Conservation (phyloP, 257 asterid species). For the Capsicum baccatum region DNA sequence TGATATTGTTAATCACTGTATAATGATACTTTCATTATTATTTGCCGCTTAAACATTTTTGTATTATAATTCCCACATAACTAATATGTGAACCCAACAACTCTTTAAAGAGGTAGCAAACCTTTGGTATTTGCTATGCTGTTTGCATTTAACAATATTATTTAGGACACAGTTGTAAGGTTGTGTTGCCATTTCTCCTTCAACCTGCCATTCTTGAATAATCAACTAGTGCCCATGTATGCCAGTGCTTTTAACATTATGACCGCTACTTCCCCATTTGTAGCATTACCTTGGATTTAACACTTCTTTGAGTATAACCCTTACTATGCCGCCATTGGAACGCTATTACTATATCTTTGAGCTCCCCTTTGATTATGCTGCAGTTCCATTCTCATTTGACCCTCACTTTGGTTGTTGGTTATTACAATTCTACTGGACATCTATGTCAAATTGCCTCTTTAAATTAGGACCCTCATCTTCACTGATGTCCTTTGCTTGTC, state of each 20-base stretch:
- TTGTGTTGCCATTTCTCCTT: background rate
- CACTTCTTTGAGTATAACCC: background rate
- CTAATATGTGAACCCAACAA: background rate
- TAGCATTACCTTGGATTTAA: background rate
- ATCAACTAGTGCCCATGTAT: background rate
- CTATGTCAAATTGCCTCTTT: background rate
- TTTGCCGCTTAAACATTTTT: background rate
- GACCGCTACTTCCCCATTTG: constrained; percentile 20
- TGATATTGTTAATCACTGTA: background rate
- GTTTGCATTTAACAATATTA: background rate
- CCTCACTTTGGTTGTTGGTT: background rate
- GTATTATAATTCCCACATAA: background rate
- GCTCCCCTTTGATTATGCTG: constrained; percentile 6
- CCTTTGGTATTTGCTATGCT: background rate
- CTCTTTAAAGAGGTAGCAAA: background rate
- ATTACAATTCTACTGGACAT: background rate
- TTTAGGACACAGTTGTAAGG: background rate
- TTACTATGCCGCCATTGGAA: background rate
- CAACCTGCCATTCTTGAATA: background rate
- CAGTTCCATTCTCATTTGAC: background rate
- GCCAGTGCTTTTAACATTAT: background rate
- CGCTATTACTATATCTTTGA: background rate
- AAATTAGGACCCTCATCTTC: background rate
- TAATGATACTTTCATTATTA: background rate
- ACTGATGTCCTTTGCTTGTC: background rate